Base-by-base conservation (phyloP, 2,329 filamentous ascomycete genomes). In the Pseudopithomyces chartarum region DNA sequence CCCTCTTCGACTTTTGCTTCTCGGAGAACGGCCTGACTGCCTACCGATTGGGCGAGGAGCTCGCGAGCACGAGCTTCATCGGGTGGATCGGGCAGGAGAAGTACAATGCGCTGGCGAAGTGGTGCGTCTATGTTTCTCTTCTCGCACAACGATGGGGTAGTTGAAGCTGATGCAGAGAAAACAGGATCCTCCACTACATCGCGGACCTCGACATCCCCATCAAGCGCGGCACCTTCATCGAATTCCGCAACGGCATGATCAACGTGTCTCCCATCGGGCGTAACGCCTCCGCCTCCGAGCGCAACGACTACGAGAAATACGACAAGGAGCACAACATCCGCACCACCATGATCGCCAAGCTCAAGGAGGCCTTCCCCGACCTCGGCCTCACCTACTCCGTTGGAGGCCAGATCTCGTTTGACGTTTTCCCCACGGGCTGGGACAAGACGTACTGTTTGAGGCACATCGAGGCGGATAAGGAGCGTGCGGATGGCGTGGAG, bases 1-100 rank as follows among this genome's bases (percentile, higher is more conserved):
- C 86, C 60, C 87, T 98, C 70, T 99, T 99, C 82, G 95, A 99
- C 83, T 99, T 91, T 81, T 95, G 90, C 85, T 99, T 99, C 81
- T 83, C 92, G 57, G 95, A 99, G 82, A 99, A 99, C 80, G 95
- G 95, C 11, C 86, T 99, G 66, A 96, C 90, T 1, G 95, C 94
- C 42, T 96, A 85, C 84, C 92, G 92, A 73, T 80, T 93, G 71
- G 95, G 94, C 69, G 79, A 88, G 75, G 83, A 85, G 54, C 86
- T 98, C 56, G 82, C 88, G 1, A 87, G 87, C 70, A 90, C 89
- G 79, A 91, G 86, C 79, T 99, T 98, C 85, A 97, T 98, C 81
- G 78, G 86, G 68, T 96, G 89, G 88, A 84, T 98, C 62, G 95
- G 95, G 63, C 93, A 99, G 83, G 84, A 87, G 42, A 84, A 84